These are phyloP conservation scores for Coccomyxa subellipsoidea DNA, from an alignment of 163 green algal species.

Conservation along the genomic window DNA sequence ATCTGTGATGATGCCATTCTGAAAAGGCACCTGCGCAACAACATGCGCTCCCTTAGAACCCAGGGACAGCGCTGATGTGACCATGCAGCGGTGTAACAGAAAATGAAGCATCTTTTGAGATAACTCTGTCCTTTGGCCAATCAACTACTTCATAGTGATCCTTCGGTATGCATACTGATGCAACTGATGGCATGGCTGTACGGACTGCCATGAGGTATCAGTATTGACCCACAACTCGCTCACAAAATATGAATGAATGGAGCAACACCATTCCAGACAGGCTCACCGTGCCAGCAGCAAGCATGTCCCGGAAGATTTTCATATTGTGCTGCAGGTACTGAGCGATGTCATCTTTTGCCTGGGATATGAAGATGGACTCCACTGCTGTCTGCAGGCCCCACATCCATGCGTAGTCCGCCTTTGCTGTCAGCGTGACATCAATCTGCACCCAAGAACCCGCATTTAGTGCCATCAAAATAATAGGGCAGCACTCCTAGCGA, in stretches of 20 bases:
- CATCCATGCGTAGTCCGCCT: neutral
- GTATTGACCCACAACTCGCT: neutral
- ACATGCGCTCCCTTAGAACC: no score
- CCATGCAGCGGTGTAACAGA: no score
- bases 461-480: neutral
- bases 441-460: neutral
- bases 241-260: neutral
- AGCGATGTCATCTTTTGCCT: neutral
- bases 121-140: no score
- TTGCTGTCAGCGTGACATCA: constrained; percentile 3
- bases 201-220: no score
- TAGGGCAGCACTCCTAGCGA: neutral
- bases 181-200: no score
- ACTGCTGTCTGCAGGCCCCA: neutral
- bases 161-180: no score
- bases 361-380: constrained; percentile 2
- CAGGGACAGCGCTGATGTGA: no score
- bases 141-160: no score
- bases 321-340: neutral
- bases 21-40: neutral
- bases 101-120: no score
- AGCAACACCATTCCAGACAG: no score
- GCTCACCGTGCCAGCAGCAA: neutral
- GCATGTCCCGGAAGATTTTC: neutral
- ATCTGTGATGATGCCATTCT: neutral